phyloP scores from a whole-genome alignment of 129 eudicot genomes.

The Silybum marianum region DNA sequence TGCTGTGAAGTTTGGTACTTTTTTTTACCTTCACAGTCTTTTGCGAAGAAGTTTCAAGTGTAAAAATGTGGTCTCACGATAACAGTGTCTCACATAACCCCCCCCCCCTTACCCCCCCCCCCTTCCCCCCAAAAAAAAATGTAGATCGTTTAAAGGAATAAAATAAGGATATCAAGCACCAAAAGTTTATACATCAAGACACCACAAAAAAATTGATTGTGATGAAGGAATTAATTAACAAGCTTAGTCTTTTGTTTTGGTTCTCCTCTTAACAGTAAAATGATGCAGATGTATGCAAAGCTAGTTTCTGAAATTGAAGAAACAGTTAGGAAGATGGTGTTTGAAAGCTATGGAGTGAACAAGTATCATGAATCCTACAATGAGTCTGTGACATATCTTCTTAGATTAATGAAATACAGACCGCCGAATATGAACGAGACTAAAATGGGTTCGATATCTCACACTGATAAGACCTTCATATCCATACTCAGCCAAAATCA shows the following conservation, averaged over 20 bases:
- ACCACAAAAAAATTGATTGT: too few relatives aligned
- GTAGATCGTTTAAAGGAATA: neutral
- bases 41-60: too few relatives aligned
- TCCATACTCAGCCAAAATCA: constrained; percentile 52
- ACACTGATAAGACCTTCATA: constrained; percentile 49
- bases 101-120: too few relatives aligned
- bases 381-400: constrained; percentile 38
- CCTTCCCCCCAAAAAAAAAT: too few relatives aligned
- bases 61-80: too few relatives aligned
- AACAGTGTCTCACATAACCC: too few relatives aligned
- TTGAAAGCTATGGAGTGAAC: constrained; percentile 41
- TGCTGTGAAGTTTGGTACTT: too few relatives aligned
- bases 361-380: constrained; percentile 30
- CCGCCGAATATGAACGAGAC: constrained; percentile 32
- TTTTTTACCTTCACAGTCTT: too few relatives aligned
- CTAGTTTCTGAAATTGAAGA: constrained; percentile 32
- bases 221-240: neutral
- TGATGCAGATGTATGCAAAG: constrained; percentile 33
- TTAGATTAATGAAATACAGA: constrained; percentile 39
- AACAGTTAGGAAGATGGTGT: constrained; percentile 35
- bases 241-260: neutral
- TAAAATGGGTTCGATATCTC: constrained; percentile 31
- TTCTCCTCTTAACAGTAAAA: constrained; percentile 33
- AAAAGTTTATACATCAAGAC: neutral
- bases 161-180: neutral